Conservation (phyloP, 2,329 filamentous ascomycete species). For the Ustilaginoidea virens region DNA sequence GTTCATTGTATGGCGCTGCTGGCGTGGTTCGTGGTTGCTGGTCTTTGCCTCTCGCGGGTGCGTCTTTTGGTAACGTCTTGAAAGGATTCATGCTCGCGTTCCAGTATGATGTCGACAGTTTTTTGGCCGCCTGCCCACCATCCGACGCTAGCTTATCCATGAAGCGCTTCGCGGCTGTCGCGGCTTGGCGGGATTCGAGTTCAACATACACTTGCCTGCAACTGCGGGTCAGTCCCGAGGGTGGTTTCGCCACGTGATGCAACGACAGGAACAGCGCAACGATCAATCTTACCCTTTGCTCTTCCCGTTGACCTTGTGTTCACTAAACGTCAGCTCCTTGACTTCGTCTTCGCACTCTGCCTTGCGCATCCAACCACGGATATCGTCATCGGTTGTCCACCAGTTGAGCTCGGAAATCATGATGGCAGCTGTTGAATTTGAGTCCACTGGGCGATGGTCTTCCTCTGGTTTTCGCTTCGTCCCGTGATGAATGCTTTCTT, state of each 20-base stretch:
- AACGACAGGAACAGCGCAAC: too few relatives aligned
- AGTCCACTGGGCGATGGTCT: constrained; percentile 43
- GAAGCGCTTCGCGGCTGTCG: constrained; percentile 69
- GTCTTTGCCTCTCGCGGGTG: constrained; percentile 48
- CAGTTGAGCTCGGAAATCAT: constrained; percentile 84
- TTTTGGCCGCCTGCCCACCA: constrained; percentile 43
- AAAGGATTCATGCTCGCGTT: constrained; percentile 72
- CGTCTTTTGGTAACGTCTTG: constrained; percentile 80
- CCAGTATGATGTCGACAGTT: constrained; percentile 59
- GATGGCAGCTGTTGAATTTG: constrained; percentile 51
- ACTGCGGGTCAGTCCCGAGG: too few relatives aligned
- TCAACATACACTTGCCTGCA: constrained; percentile 65
- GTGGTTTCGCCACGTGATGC: too few relatives aligned
- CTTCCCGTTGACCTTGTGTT: constrained; percentile 98
- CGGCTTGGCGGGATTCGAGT: constrained; percentile 67
- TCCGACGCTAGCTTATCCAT: constrained; percentile 50
- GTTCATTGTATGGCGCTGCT: constrained; percentile 31
- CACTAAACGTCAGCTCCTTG: constrained; percentile 88
- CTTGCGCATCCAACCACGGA: constrained; percentile 71
- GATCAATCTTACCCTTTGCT: constrained; percentile 91
- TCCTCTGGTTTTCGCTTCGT: constrained; percentile 45
- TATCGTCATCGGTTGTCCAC: constrained; percentile 94
- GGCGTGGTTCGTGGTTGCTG: constrained; percentile 37
- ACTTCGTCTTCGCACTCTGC: constrained; percentile 73
- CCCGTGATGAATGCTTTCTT: constrained; percentile 24